These are phyloP conservation scores for Bocquillonia castaneifolia DNA, from an alignment of 441 rosid species.

Conservation along the genomic window DNA sequence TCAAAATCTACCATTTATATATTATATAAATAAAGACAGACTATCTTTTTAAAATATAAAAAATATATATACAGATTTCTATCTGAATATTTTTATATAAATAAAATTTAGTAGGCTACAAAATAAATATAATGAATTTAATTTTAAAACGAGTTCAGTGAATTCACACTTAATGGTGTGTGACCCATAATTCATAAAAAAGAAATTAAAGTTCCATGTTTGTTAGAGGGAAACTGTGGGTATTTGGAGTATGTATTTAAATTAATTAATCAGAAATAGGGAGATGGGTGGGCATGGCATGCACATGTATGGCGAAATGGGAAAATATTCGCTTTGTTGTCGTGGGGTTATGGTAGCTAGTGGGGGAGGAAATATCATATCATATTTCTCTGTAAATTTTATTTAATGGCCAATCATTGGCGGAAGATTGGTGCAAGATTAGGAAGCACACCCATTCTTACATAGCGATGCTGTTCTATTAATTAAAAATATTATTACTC, in stretches of 20 bases:
- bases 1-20: too few species aligned
- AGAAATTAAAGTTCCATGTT: not conserved
- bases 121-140: too few species aligned
- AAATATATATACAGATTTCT: too few species aligned
- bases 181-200: too few species aligned
- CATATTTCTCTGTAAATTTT: conserved; percentile 5
- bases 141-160: too few species aligned
- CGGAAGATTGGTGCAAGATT: conserved; percentile 18
- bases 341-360: conserved; percentile 7
- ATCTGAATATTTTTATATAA: too few species aligned
- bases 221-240: not conserved
- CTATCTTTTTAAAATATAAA: too few species aligned
- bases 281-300: conserved; percentile 13
- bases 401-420: conserved; percentile 23
- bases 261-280: not conserved
- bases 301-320: conserved; percentile 19
- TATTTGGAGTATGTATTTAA: not conserved
- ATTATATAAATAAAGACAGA: too few species aligned
- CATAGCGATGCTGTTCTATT: not conserved
- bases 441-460: conserved; percentile 28
- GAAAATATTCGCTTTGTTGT: conserved; percentile 20
- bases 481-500: not conserved
- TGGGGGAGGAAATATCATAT: conserved; percentile 11
- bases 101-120: too few species aligned
- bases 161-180: too few species aligned